These are phyloP conservation scores for Licmophora abbreviata DNA, from an alignment of 108 stramenopile genomes.

Conservation along the genomic window DNA sequence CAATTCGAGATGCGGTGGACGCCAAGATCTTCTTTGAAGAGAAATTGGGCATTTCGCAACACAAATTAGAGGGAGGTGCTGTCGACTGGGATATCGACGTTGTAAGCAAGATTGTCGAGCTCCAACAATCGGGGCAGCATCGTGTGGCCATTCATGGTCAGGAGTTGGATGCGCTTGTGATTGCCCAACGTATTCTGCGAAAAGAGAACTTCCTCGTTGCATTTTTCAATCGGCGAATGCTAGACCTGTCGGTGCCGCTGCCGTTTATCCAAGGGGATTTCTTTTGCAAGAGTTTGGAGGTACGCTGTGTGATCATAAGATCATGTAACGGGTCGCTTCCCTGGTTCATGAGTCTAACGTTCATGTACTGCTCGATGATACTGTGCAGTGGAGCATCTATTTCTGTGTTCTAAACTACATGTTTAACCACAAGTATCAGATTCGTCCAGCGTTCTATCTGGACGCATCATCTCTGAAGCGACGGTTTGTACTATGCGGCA, in stretches of 20 bases:
- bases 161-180: slow-evolving; percentile 51
- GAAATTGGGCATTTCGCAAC: slow-evolving; percentile 49
- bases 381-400: slow-evolving; percentile 77
- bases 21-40: slow-evolving; percentile 62
- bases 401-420: slow-evolving; percentile 92
- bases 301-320: not conserved
- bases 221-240: slow-evolving; percentile 75
- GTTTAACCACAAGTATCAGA: slow-evolving; percentile 90
- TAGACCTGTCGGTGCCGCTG: slow-evolving; percentile 42
- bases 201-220: slow-evolving; percentile 94
- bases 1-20: slow-evolving; percentile 40
- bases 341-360: not conserved
- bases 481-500: slow-evolving; percentile 79
- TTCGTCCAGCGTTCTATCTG: slow-evolving; percentile 81
- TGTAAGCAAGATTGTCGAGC: slow-evolving; percentile 43
- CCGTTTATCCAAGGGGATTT: not conserved
- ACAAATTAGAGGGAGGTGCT: slow-evolving; percentile 73
- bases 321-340: not conserved
- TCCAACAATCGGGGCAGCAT: slow-evolving; percentile 63
- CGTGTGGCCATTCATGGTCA: slow-evolving; percentile 36
- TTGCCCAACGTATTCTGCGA: slow-evolving; percentile 89
- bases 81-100: slow-evolving; percentile 75
- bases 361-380: not conserved
- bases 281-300: slow-evolving; percentile 4
- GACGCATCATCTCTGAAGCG: slow-evolving; percentile 65